phyloP scores from a whole-genome alignment of 345 rosid genomes.

The Ceriops tagal region DNA sequence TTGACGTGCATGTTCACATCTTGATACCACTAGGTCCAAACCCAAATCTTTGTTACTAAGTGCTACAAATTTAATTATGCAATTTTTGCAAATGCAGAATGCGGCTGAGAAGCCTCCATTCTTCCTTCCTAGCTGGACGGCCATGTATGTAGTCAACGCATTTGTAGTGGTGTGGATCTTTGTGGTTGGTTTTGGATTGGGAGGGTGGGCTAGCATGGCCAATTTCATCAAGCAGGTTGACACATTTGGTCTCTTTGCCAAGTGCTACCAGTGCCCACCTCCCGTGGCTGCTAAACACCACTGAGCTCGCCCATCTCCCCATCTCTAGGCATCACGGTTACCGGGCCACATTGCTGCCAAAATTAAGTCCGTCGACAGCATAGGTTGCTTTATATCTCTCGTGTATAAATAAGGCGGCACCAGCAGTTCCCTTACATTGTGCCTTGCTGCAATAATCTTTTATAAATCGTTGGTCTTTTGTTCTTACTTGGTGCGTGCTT shows the following conservation, averaged over 20 bases:
- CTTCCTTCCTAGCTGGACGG: slow-evolving; percentile 33
- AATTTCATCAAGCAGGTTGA: slow-evolving; percentile 67
- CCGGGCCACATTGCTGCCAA: background rate
- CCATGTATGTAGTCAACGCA: slow-evolving; percentile 25
- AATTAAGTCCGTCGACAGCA: background rate
- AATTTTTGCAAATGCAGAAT: slow-evolving; percentile 20
- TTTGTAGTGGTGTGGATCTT: slow-evolving; percentile 27
- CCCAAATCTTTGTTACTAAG: no score
- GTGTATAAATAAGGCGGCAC: slow-evolving; percentile 16
- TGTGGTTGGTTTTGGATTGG: slow-evolving; percentile 32
- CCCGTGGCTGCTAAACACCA: slow-evolving; percentile 29
- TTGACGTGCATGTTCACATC: no score
- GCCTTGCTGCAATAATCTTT: slow-evolving; percentile 13
- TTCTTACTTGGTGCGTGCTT: background rate
- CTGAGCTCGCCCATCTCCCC: slow-evolving; percentile 13
- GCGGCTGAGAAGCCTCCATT: slow-evolving; percentile 33
- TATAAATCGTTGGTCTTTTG: slow-evolving; percentile 6
- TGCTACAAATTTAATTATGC: background rate
- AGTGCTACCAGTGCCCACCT: slow-evolving; percentile 77
- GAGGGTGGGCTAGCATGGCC: slow-evolving; percentile 37
- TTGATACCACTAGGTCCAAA: no score
- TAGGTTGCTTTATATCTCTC: slow-evolving; percentile 4
- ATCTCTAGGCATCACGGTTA: background rate
- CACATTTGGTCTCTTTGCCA: slow-evolving; percentile 84
- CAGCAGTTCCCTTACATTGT: background rate